phyloP scores from a whole-genome alignment of 2,329 filamentous ascomycete genomes.

The Xylaria sp. region DNA sequence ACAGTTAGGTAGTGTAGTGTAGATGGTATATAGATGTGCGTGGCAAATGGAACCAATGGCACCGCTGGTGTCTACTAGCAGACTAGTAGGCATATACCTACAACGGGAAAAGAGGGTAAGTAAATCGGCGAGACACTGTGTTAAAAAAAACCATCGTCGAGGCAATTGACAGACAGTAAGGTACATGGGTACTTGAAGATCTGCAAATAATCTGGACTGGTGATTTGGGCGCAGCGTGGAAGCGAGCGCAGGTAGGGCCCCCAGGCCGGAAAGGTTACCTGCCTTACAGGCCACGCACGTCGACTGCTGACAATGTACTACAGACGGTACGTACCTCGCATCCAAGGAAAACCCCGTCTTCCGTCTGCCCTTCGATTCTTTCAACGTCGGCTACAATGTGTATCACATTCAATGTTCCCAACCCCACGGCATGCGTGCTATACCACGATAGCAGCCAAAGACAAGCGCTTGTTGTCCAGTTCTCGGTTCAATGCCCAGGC shows the following conservation, averaged over 20 bases:
- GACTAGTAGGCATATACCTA: not conserved
- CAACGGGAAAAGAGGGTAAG: constrained; percentile 11
- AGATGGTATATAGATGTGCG: constrained; percentile 18
- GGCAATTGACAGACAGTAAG: constrained; percentile 13
- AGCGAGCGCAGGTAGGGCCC: constrained; percentile 25
- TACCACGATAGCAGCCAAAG: not conserved
- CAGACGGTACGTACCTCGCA: constrained; percentile 7
- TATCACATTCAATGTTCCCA: not conserved
- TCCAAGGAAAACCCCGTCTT: constrained; percentile 1
- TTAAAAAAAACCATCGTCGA: constrained; percentile 19
- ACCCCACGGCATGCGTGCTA: constrained; percentile 6
- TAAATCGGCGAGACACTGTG: constrained; percentile 23
- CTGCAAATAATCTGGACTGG: constrained; percentile 37
- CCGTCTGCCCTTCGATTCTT: not conserved
- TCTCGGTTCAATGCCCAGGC: not conserved
- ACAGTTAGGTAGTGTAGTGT: not conserved
- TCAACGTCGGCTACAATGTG: not conserved
- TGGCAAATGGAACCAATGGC: constrained; percentile 28
- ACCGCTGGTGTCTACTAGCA: not conserved
- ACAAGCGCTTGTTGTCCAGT: not conserved
- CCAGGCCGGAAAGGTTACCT: constrained; percentile 18
- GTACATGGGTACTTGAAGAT: constrained; percentile 39
- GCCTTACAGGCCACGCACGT: constrained; percentile 24
- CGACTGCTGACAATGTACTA: constrained; percentile 19
- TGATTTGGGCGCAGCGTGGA: constrained; percentile 34